Base-by-base conservation (phyloP, 495 filamentous ascomycete species). In the Penicillium paxilli region DNA sequence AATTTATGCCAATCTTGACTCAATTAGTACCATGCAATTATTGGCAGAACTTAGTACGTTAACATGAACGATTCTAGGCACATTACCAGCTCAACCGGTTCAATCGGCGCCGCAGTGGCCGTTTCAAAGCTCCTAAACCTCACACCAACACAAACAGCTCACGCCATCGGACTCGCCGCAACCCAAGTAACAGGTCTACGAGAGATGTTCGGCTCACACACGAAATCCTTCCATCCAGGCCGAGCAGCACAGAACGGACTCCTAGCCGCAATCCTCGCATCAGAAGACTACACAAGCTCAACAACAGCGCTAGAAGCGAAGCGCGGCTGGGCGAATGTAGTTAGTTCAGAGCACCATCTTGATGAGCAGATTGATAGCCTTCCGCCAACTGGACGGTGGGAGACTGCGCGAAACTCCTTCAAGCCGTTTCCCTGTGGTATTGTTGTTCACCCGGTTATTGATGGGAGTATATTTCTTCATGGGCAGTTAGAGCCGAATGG, bases 391-490 rank as follows among this genome's bases (percentile, higher is more conserved):
- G 53, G 49, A 19, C 53, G 55, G 24, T 83, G 80, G 80, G 78
- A 83, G 67, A 76, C 79, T 12, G 62, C 71, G 59, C 65, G 66
- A 49, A 82, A 82, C 54, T 72, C 72, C 4, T 83, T 83, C 64
- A 83, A 83, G 62, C 80, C 78, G 1, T 84, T 75, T 52, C 79
- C 79, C 7, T 82, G 80, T 60, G 81, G 78, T 5, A 83, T 84
- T 61, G 78, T 83, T 11, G 76, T 80, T 24, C 81, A 84, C 55
- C 78, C 79, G 1, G 67, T 73, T 8, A 83, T 83, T 60, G 80
- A 83, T 56, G 80, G 59, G 5, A 76, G 72, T 47, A 68, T 75
- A 9, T 72, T 76, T 58, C 45, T 82, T 25, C 69, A 76, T 52
- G 53, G 63, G 4, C 69, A 80, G 48, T 52, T 75, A 33, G 35